These are phyloP conservation scores for Synura sp. DNA, from an alignment of 352 stramenopile species.

Conservation along the genomic window DNA sequence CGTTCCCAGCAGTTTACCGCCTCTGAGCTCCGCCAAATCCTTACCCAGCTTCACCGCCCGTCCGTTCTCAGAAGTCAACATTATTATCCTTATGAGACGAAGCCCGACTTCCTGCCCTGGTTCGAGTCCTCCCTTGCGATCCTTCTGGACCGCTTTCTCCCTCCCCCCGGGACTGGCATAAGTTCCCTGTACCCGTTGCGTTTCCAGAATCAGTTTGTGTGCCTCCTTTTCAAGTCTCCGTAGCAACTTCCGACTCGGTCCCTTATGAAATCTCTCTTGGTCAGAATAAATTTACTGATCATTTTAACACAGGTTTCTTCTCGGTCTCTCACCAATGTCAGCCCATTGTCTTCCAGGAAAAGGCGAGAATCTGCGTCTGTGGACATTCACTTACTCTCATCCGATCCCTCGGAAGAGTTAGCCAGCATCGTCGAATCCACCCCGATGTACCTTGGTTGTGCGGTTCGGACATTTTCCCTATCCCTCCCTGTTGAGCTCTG, in stretches of 20 bases:
- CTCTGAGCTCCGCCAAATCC: neutral
- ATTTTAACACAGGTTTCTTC: slow-evolving; percentile 4
- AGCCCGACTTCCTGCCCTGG: neutral
- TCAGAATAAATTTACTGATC: no score
- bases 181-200: no score
- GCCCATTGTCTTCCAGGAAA: neutral
- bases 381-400: neutral
- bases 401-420: neutral
- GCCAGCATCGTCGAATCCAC: neutral
- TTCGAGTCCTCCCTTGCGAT: neutral
- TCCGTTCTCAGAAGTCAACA: neutral
- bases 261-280: no score
- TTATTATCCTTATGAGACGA: neutral
- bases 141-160: neutral
- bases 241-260: no score
- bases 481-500: neutral
- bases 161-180: no score
- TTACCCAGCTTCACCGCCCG: slow-evolving; percentile 5
- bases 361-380: neutral
- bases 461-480: neutral
- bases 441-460: slow-evolving; percentile 2
- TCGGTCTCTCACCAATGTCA: neutral
- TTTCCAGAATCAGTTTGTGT: no score
- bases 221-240: no score
- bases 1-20: slow-evolving; percentile 2